These are phyloP conservation scores for Gorgonomyces haynaldii DNA, from an alignment of 192 early-diverging fungal species.

Conservation along the genomic window DNA sequence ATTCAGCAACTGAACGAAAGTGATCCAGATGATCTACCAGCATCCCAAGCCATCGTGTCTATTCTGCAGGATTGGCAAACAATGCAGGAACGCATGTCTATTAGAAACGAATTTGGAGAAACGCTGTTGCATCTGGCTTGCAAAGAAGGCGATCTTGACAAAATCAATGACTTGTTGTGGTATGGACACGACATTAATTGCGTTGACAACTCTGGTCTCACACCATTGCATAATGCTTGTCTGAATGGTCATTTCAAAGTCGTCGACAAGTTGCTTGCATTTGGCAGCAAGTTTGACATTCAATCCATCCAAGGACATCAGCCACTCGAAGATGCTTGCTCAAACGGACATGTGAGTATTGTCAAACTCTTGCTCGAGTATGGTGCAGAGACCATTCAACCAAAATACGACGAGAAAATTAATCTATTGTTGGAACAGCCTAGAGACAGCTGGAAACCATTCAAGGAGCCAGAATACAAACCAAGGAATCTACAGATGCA, in stretches of 20 bases:
- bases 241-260: conserved; percentile 16
- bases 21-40: neutral
- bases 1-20: conserved; percentile 1
- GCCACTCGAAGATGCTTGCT: conserved; percentile 35
- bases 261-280: conserved; percentile 23
- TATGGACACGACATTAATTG: conserved; percentile 39
- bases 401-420: conserved; percentile 5
- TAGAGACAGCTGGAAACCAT: neutral
- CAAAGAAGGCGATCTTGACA: conserved; percentile 20
- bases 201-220: conserved; percentile 26
- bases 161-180: conserved; percentile 13
- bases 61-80: conserved; percentile 30
- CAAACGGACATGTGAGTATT: conserved; percentile 10
- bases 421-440: conserved; percentile 4
- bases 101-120: conserved; percentile 21
- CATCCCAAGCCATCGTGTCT: neutral
- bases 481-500: too few species aligned
- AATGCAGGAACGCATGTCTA: conserved; percentile 19
- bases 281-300: conserved; percentile 36
- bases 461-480: conserved; percentile 8
- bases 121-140: conserved; percentile 30
- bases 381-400: conserved; percentile 24
- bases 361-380: conserved; percentile 26
- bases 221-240: conserved; percentile 39
- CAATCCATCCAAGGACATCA: conserved; percentile 14